Percentiles rank a stretch among this genome's conserved stretches.
These are phyloP conservation scores for Scytalidium sp. DNA, from an alignment of 2,329 filamentous ascomycete species.

Conservation along the genomic window DNA sequence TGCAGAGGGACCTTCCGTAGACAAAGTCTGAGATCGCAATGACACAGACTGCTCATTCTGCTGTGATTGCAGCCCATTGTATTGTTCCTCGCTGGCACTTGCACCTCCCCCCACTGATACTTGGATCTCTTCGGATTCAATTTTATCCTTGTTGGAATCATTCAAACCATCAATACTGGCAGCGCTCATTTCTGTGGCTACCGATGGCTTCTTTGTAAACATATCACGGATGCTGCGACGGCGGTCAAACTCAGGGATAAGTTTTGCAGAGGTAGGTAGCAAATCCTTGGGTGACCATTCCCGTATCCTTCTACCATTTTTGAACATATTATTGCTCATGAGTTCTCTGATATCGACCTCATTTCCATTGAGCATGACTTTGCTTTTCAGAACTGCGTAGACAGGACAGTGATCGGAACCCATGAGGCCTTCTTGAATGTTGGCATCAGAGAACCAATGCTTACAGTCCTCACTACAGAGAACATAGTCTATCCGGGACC, in stretches of 20 bases:
- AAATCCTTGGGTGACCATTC: conserved; percentile 67
- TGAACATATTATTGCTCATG: conserved; percentile 78
- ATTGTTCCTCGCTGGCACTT: neutral
- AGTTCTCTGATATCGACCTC: conserved; percentile 62
- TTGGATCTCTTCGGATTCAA: neutral
- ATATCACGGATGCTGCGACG: conserved; percentile 88
- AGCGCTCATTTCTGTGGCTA: conserved; percentile 13
- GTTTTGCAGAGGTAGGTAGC: conserved; percentile 72
- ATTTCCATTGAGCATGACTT: conserved; percentile 47
- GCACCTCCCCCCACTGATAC: neutral
- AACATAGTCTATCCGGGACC: conserved; percentile 90
- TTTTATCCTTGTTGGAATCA: neutral
- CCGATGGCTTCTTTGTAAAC: conserved; percentile 62
- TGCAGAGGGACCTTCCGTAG: neutral
- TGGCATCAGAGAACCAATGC: conserved; percentile 72
- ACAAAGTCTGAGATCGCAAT: conserved; percentile 1
- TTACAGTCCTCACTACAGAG: conserved; percentile 78
- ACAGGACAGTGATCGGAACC: conserved; percentile 97
- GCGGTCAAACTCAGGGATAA: conserved; percentile 85
- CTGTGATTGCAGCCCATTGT: neutral
- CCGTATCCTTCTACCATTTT: conserved; percentile 59
- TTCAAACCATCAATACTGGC: conserved; percentile 2
- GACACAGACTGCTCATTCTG: conserved; percentile 3
- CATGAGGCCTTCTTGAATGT: conserved; percentile 92
- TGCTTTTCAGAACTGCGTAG: conserved; percentile 69